Evolutionary conservation across 345 rosid species (phyloP), one percentile per base, ranked within the genome.

Genomic region (Heritiera fomes): DNA sequence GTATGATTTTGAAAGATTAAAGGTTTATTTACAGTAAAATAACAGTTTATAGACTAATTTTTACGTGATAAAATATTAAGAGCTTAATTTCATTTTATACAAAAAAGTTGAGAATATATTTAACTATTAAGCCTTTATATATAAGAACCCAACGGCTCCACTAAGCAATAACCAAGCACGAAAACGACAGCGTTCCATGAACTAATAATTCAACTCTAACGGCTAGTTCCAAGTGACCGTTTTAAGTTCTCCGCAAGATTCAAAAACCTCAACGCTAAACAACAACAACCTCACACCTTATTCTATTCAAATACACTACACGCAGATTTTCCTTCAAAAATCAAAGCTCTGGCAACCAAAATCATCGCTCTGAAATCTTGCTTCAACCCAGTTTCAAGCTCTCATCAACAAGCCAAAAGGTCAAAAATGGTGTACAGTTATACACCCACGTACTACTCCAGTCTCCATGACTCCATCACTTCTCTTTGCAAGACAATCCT

Each of bases 401-500:
- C 58, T 7, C 30, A 43, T 34, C 55, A 67, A 56, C 40, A 49
- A 75, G 34, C 59, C 56, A 75, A 6, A 71, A 78, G 30, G n/a
- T 75, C 40, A 40, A 86, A 83, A 82, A 92, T 89, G 93, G 88
- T 84, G 76, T 81, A 90, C 84, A 66, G 86, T 18, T 92, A 92
- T 82, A 90, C 94, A 53, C 93, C 94, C 49, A 69, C 93, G 6
- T 92, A 92, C 87, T 92, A 92, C 87, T 89, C 97, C 20, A 82
- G 88, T 14, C 87, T 90, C 77, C 94, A 92, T 20, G 94, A 92
- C 62, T 92, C 97, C 28, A 88, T 92, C 89, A 84, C 94, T 70
- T 90, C 93, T 18, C 85, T 92, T 40, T 92, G 97, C 92, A 92
- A 92, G 83, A 90, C 75, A 30, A 85, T 92, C 73, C 89, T 92